Evolutionary conservation across 345 rosid species (phyloP).

Genomic region (Lumnitzera racemosa): DNA sequence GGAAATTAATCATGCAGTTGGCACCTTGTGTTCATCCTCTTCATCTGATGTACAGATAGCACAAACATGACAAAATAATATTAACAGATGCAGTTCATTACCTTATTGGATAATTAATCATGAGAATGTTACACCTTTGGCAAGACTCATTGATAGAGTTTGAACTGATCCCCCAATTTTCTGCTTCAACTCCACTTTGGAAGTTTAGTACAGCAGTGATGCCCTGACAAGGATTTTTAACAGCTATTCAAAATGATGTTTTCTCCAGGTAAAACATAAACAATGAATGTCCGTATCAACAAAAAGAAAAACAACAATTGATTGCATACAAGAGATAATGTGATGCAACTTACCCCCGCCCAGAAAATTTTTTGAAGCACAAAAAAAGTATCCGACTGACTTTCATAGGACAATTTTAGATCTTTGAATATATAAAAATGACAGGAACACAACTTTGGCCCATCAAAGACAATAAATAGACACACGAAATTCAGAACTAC

Average conservation of each 20-base stretch:
- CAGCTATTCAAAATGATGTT: constrained; percentile 9
- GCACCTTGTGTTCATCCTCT: no score
- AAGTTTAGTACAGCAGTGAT: constrained; percentile 77
- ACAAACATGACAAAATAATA: no score
- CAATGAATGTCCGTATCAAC: neutral
- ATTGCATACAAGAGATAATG: neutral
- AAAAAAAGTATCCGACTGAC: no score
- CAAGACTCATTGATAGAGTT: constrained; percentile 60
- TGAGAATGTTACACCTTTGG: constrained; percentile 58
- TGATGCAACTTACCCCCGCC: no score
- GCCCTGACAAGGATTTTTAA: constrained; percentile 42
- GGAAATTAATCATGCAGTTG: no score
- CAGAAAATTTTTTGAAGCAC: no score
- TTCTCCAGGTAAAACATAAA: constrained; percentile 3
- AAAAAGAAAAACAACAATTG: neutral
- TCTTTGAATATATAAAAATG: no score
- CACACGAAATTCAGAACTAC: no score
- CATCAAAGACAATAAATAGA: no score
- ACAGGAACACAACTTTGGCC: no score
- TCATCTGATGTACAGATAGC: no score
- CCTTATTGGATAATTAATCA: constrained; percentile 89
- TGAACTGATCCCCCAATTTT: constrained; percentile 71
- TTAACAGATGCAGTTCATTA: constrained; percentile 2
- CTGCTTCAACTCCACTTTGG: constrained; percentile 78
- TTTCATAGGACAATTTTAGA: no score